These are phyloP conservation scores for Cubamyces lactineus DNA, from an alignment of 768 basidiomycete genomes.

Conservation along the genomic window DNA sequence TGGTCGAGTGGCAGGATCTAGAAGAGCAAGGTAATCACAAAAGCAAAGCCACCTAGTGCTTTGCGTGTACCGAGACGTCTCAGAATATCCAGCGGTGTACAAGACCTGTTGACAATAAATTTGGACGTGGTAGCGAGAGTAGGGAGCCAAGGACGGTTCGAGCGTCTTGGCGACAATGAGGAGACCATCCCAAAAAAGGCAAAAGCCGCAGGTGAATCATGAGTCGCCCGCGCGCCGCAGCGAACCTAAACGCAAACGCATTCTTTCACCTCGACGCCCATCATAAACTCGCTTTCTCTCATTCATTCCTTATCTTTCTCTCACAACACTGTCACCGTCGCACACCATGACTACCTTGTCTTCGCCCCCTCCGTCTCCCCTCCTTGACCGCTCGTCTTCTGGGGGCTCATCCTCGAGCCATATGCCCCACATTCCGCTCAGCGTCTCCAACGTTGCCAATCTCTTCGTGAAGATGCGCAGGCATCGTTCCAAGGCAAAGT, in stretches of 20 bases:
- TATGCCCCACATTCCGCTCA: slow-evolving; percentile 26
- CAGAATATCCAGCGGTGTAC: too few species aligned
- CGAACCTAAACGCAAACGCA: background rate
- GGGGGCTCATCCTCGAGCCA: slow-evolving; percentile 19
- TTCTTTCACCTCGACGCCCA: slow-evolving; percentile 6
- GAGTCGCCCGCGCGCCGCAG: background rate
- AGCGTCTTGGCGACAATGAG: background rate
- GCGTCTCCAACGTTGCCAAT: slow-evolving; percentile 47
- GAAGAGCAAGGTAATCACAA: too few species aligned
- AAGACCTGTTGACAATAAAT: too few species aligned
- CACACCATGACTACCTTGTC: slow-evolving; percentile 23
- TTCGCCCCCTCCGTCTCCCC: slow-evolving; percentile 35
- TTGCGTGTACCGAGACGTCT: too few species aligned
- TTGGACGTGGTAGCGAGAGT: background rate
- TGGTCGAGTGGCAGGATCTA: too few species aligned
- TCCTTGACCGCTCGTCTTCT: slow-evolving; percentile 26
- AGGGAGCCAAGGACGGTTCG: background rate
- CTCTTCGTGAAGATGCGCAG: slow-evolving; percentile 58
- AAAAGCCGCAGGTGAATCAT: background rate
- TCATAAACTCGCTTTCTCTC: background rate
- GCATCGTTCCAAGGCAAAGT: slow-evolving; percentile 24
- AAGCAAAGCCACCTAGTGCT: too few species aligned
- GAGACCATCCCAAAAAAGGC: slow-evolving; percentile 1
- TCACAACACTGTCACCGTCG: slow-evolving; percentile 8
- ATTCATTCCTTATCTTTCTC: slow-evolving; percentile 6